Conservation (phyloP, 164 flowering plant genomes). For the Berberis vulgaris region DNA sequence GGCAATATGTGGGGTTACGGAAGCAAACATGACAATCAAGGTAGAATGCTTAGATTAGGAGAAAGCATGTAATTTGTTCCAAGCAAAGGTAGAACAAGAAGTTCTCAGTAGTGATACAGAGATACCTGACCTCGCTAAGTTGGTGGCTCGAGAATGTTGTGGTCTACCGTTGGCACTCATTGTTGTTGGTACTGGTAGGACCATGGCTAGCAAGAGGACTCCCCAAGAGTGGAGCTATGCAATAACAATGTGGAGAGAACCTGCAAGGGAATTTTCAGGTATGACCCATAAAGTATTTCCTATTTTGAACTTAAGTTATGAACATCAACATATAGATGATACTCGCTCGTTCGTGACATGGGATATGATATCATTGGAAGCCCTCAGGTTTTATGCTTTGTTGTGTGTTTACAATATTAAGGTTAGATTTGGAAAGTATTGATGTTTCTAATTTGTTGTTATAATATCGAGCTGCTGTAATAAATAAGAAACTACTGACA, state of each 20-base stretch:
- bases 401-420: no score
- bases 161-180: constrained; percentile 12
- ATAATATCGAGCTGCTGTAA: no score
- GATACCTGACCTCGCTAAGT: neutral
- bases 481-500: no score
- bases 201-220: constrained; percentile 4
- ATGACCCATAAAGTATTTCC: no score
- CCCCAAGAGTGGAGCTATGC: no score
- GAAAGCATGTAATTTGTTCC: constrained; percentile 2
- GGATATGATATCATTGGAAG: neutral
- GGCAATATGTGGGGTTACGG: no score
- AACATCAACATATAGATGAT: no score
- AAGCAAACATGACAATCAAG: neutral
- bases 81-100: neutral
- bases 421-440: no score
- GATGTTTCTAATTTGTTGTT: no score
- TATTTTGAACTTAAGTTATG: constrained; percentile 1
- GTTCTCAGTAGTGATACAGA: neutral
- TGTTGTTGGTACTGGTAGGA: neutral
- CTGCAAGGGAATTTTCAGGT: no score
- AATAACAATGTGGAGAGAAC: no score
- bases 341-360: no score
- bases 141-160: constrained; percentile 2
- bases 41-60: neutral
- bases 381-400: neutral